A percentile compares a stretch with the other conserved stretches of the same genome.
These are phyloP conservation scores for Fusarium sp. DNA, from an alignment of 2,329 filamentous ascomycete species.

Conservation along the genomic window DNA sequence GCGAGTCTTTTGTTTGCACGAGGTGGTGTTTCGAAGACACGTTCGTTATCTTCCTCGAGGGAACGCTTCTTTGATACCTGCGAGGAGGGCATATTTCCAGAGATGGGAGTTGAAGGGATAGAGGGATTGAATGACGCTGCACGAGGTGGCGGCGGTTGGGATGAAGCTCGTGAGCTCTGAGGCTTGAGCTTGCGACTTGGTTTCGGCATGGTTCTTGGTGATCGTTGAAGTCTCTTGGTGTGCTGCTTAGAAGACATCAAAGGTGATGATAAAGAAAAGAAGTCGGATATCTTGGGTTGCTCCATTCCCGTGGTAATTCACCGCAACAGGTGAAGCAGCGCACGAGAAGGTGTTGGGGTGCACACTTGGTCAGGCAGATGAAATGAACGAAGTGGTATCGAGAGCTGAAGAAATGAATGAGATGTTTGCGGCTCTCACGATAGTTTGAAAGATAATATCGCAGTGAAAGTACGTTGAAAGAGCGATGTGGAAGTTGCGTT, in stretches of 20 bases:
- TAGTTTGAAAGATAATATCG: neutral
- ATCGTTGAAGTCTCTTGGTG: neutral
- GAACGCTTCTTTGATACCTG: slow-evolving; percentile 1
- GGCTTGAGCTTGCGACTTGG: neutral
- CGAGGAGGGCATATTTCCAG: slow-evolving; percentile 6
- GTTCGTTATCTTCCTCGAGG: neutral
- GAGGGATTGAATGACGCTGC: neutral
- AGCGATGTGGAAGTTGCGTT: neutral
- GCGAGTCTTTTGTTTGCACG: neutral
- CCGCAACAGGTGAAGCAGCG: neutral
- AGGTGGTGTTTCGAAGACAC: slow-evolving; percentile 18
- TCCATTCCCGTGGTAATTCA: slow-evolving; percentile 17
- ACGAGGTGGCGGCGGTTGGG: neutral
- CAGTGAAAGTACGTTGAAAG: neutral
- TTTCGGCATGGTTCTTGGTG: neutral
- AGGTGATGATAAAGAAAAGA: slow-evolving; percentile 19
- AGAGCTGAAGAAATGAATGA: neutral
- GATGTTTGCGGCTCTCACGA: neutral
- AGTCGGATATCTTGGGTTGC: slow-evolving; percentile 35
- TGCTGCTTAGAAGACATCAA: neutral
- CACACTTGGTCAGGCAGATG: too few relatives aligned
- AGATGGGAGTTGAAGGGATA: slow-evolving; percentile 9
- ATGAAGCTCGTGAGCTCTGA: neutral
- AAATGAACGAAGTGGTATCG: too few relatives aligned
- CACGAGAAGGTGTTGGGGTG: too few relatives aligned